These are phyloP conservation scores for Blepharisma japonicum DNA, from an alignment of 73 alveolate species.

Conservation along the genomic window DNA sequence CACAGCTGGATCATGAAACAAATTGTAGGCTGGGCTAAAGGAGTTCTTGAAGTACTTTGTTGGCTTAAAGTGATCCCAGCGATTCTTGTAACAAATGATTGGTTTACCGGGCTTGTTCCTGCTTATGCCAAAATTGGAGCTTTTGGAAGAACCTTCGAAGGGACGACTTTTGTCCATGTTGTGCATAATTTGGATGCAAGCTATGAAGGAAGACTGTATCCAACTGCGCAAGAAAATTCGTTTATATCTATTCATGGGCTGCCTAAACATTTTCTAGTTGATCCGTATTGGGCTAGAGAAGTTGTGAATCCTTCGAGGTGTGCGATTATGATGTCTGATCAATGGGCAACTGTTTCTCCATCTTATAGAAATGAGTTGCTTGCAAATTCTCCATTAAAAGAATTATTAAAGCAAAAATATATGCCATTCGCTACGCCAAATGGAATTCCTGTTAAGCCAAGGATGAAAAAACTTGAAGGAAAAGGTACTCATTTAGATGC, in stretches of 20 bases:
- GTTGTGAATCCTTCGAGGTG: constrained; percentile 97
- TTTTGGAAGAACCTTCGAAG: constrained; percentile 86
- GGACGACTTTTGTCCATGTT: constrained; percentile 95
- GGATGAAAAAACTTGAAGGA: constrained; percentile 71
- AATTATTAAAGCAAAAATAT: constrained; percentile 59
- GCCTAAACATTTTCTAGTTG: constrained; percentile 88
- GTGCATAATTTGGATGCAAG: constrained; percentile 92
- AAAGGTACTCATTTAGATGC: constrained; percentile 87
- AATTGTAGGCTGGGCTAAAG: constrained; percentile 75
- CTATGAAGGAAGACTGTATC: constrained; percentile 81
- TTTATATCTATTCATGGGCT: constrained; percentile 83
- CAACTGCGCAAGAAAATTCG: constrained; percentile 46
- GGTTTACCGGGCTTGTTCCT: constrained; percentile 95
- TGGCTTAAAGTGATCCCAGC: constrained; percentile 75
- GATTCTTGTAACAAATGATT: constrained; percentile 91
- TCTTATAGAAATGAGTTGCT: constrained; percentile 89
- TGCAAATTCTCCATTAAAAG: constrained; percentile 77
- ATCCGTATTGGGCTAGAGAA: constrained; percentile 83
- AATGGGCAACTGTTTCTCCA: constrained; percentile 98
- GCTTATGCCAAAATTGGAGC: constrained; percentile 91
- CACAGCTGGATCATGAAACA: constrained; percentile 53
- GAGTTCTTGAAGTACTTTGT: constrained; percentile 90
- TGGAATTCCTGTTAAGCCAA: constrained; percentile 88
- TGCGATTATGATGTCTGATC: constrained; percentile 90
- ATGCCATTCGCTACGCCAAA: constrained; percentile 96